Evolutionary conservation across 768 basidiomycete species (phyloP).

Genomic region (Cystofilobasidium macerans): DNA sequence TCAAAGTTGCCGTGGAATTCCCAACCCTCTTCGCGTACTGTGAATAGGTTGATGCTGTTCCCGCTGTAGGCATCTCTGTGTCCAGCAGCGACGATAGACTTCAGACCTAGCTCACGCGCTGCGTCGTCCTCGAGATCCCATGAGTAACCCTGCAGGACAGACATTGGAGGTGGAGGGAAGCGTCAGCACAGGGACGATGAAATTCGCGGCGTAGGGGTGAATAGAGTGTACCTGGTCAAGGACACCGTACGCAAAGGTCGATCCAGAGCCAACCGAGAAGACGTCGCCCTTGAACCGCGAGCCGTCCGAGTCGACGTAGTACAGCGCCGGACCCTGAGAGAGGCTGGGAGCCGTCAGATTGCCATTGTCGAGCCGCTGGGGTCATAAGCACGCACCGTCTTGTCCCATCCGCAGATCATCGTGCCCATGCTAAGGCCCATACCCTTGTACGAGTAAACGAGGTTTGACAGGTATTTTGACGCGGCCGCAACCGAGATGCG

Average conservation of each 20-base stretch:
- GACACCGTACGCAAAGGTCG: conserved; percentile 98
- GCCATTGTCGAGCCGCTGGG: no score
- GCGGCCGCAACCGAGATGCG: conserved; percentile 99
- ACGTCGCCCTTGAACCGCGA: conserved; percentile 88
- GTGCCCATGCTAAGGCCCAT: conserved; percentile 99
- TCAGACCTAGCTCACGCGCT: conserved; percentile 81
- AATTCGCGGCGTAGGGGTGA: neutral
- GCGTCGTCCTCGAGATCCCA: conserved; percentile 90
- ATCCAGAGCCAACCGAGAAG: conserved; percentile 98
- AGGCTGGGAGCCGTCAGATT: neutral
- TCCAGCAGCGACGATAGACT: conserved; percentile 92
- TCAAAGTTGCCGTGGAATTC: conserved; percentile 56
- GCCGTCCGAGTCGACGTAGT: conserved; percentile 97
- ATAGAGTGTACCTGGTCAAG: conserved; percentile 72
- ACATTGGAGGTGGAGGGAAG: neutral
- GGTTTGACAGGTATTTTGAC: conserved; percentile 91
- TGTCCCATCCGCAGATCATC: conserved; percentile 99
- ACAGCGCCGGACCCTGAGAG: conserved; percentile 74
- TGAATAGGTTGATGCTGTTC: conserved; percentile 85
- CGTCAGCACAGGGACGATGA: neutral
- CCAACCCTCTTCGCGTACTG: no score
- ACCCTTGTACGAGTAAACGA: conserved; percentile 95
- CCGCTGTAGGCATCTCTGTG: conserved; percentile 87
- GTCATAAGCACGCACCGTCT: conserved; percentile 66
- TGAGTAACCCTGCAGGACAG: conserved; percentile 38